These are phyloP conservation scores for Porodaedalea pini DNA, from an alignment of 1,284 basidiomycete species.

Conservation along the genomic window DNA sequence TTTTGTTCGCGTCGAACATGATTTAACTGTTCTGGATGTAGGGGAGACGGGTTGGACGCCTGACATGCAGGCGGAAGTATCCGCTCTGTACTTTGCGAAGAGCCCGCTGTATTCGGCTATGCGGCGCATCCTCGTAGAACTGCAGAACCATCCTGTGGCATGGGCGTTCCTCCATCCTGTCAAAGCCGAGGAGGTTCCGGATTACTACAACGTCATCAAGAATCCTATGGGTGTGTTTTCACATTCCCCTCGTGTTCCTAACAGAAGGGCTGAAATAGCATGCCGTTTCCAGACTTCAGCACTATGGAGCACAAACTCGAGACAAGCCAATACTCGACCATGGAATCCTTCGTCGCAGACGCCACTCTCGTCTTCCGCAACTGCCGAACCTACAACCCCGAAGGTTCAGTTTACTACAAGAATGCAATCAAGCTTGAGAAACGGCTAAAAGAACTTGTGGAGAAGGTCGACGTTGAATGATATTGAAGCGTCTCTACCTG, in stretches of 20 bases:
- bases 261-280: not conserved
- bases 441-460: constrained; percentile 50
- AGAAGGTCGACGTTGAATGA: constrained; percentile 30
- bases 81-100: constrained; percentile 23
- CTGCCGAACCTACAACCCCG: constrained; percentile 87
- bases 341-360: constrained; percentile 81
- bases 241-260: not conserved
- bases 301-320: constrained; percentile 95
- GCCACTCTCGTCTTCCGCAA: constrained; percentile 88
- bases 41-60: constrained; percentile 94
- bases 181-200: constrained; percentile 77
- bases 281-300: constrained; percentile 63
- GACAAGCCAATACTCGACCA: constrained; percentile 69
- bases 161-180: constrained; percentile 92
- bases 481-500: not conserved
- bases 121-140: constrained; percentile 80
- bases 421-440: constrained; percentile 84
- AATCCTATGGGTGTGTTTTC: constrained; percentile 83
- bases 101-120: constrained; percentile 64
- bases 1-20: not conserved
- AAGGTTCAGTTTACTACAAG: constrained; percentile 81
- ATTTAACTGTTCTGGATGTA: constrained; percentile 29
- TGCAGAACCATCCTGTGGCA: constrained; percentile 76
- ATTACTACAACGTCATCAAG: constrained; percentile 91
- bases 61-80: constrained; percentile 49